Conservation (phyloP, 1,284 basidiomycete species). For the Cryptococcus wingfieldii region DNA sequence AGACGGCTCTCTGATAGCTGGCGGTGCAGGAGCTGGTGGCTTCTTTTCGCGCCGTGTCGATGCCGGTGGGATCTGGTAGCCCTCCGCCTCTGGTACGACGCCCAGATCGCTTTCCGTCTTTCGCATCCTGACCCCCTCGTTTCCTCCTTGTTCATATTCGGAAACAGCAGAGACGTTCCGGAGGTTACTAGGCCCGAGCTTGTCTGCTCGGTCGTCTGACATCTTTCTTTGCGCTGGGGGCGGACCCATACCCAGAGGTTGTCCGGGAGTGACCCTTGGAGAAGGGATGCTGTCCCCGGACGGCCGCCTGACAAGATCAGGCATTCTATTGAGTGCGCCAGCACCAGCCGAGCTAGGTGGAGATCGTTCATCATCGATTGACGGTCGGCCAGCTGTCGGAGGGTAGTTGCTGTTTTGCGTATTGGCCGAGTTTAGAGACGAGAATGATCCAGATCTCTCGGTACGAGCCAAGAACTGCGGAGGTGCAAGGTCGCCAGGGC, state of each 20-base stretch:
- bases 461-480: conserved; percentile 15
- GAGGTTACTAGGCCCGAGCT: conserved; percentile 9
- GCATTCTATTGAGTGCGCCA: conserved; percentile 15
- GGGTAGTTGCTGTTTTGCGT: conserved; percentile 8
- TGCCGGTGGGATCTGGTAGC: not conserved
- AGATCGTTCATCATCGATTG: conserved; percentile 22
- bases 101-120: conserved; percentile 13
- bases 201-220: conserved; percentile 18
- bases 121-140: not conserved
- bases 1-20: not conserved
- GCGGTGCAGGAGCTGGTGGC: not conserved
- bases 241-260: conserved; percentile 7
- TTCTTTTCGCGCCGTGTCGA: conserved; percentile 2
- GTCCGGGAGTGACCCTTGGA: conserved; percentile 7
- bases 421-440: conserved; percentile 11
- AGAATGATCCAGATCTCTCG: conserved; percentile 14
- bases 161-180: conserved; percentile 18
- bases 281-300: conserved; percentile 7
- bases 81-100: conserved; percentile 7
- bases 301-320: conserved; percentile 15
- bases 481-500: conserved; percentile 4
- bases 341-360: conserved; percentile 6
- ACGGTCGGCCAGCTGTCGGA: conserved; percentile 11
- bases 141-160: conserved; percentile 11
- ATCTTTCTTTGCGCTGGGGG: conserved; percentile 8